phyloP scores from a whole-genome alignment of 2,329 filamentous ascomycete species.

The Xylaria digitata region DNA sequence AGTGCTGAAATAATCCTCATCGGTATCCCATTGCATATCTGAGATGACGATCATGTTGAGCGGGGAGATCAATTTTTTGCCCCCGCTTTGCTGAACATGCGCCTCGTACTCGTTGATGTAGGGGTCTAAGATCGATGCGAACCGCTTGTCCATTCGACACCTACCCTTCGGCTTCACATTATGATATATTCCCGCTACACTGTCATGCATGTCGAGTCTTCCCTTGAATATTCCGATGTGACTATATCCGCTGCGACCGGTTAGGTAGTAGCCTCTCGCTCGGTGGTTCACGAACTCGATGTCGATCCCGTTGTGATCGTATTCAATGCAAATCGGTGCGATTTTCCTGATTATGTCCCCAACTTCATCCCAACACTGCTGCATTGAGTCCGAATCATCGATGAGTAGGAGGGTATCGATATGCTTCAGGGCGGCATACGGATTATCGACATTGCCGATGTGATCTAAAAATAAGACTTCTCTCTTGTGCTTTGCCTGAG shows the following conservation, averaged over 20 bases:
- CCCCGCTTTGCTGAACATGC: neutral
- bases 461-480: slow-evolving; percentile 16
- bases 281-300: slow-evolving; percentile 76
- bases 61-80: slow-evolving; percentile 57
- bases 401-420: slow-evolving; percentile 82
- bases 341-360: slow-evolving; percentile 70
- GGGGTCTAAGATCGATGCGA: slow-evolving; percentile 38
- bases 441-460: slow-evolving; percentile 58
- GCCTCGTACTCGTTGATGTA: slow-evolving; percentile 39
- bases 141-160: slow-evolving; percentile 37
- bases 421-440: slow-evolving; percentile 70
- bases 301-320: slow-evolving; percentile 77
- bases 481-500: neutral
- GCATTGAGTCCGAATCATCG: slow-evolving; percentile 79
- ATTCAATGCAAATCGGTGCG: slow-evolving; percentile 73
- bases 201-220: slow-evolving; percentile 43
- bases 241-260: slow-evolving; percentile 39
- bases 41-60: slow-evolving; percentile 82
- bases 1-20: slow-evolving; percentile 54
- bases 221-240: slow-evolving; percentile 43
- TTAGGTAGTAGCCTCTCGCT: slow-evolving; percentile 23
- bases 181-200: slow-evolving; percentile 46
- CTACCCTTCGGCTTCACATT: slow-evolving; percentile 41
- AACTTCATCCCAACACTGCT: slow-evolving; percentile 72
- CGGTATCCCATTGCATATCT: slow-evolving; percentile 74